Conservation (phyloP, 306 rosid genomes). For the Amphicarpaea edgeworthii region DNA sequence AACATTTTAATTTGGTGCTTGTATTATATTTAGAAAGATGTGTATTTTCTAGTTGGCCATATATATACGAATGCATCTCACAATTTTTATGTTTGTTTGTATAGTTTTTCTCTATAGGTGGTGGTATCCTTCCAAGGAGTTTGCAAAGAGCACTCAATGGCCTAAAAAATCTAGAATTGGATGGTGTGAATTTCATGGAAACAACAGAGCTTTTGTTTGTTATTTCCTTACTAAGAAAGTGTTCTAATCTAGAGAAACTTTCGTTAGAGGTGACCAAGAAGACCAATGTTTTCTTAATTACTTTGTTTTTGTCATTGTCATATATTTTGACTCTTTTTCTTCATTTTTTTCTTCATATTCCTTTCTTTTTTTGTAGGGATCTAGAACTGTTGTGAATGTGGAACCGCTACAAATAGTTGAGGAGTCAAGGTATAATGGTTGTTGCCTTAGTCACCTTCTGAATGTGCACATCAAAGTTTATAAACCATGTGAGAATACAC, state of each 20-base stretch:
- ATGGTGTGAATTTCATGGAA: neutral
- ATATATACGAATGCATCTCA: neutral
- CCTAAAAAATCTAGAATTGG: neutral
- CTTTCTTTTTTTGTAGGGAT: no score
- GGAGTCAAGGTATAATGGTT: no score
- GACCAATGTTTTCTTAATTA: neutral
- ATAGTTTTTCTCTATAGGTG: neutral
- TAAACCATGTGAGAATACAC: no score
- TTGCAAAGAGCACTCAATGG: neutral
- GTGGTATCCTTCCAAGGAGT: neutral
- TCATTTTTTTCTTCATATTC: neutral
- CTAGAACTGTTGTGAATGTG: no score
- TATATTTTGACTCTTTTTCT: neutral
- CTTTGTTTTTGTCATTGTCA: neutral
- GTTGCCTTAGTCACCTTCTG: no score
- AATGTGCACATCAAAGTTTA: no score
- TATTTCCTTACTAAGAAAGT: neutral
- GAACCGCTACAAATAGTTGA: no score
- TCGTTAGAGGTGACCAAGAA: neutral
- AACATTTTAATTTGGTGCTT: neutral
- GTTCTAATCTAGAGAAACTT: neutral
- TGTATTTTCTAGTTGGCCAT: neutral
- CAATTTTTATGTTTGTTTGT: neutral
- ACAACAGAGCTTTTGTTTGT: neutral
- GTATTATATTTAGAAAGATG: neutral